Evolutionary conservation across 768 basidiomycete genomes (phyloP), one percentile per base, ranked within the genome.

Genomic region (Kockovaella imperatae): DNA sequence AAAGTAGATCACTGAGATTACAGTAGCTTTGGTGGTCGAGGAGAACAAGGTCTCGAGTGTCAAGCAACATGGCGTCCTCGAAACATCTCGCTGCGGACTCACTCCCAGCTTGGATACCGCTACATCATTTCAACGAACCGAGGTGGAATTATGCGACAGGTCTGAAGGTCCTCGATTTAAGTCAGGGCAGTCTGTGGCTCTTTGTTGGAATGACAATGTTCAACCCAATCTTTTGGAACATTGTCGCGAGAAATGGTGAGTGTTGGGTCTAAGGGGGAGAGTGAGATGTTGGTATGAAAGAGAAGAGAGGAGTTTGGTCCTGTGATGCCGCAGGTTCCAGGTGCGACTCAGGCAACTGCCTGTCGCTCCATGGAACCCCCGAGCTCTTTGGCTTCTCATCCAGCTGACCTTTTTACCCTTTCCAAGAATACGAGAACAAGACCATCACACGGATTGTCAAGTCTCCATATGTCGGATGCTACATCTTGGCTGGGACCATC

Each of bases 161-260:
- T 23, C 8, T 39, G n/a, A 47, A 63, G 5, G 31, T 73, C 24
- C 52, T 93, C 2, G 82, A 93, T 73, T 63, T 77, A 24, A 78
- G 75, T 25, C 78, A 87, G 59, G 64, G 73, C 5, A 86, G 86
- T 18, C 68, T 96, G 32, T 77, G 77, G 61, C 44, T 85, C 15
- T 80, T 80, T 0, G 53, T 89, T n/a, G 71, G 78, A 3, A 70
- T 83, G 50, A 86, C 93, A 41, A 64, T 80, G 1, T 96, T 96
- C 75, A 96, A 96, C 62, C 93, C 93, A 0, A 81, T 82, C 1
- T 89, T 84, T 50, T 99, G 93, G 93, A 99, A 99, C 71, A 81
- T 89, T 53, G 81, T 91, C 24, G 93, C 93, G 21, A 83, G 82
- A 47, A 88, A 91, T 74, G 89, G 89, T 89, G 54, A 41, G 80